Base-by-base conservation (phyloP, 1,139 yeast species). In the Spathaspora sp. region DNA sequence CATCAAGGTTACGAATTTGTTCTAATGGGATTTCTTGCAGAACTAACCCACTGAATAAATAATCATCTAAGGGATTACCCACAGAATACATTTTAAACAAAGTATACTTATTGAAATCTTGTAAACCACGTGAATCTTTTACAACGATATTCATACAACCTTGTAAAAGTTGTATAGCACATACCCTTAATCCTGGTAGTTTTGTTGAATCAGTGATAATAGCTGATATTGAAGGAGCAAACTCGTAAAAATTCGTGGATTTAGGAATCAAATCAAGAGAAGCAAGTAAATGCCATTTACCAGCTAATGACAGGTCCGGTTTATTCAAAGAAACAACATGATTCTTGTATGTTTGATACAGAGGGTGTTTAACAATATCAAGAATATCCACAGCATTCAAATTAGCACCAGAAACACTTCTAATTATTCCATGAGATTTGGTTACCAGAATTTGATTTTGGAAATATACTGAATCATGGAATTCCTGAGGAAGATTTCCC, bases 171-270 rank as follows among this genome's bases (percentile, higher is more conserved):
- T 41, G 23, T 13, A 15, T 16, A 2, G 47, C 49, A 47, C 43
- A 47, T 31, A 51, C 48, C 3, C 56, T 55, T 46, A 51, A 50
- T 36, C 8, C 24, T 9, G 25, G 39, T 6, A 50, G 47, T 44
- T 9, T 31, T 3, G 39, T 34, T 24, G 40, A 38, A n/a, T 39
- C 43, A 7, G 34, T 27, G 4, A 43, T n/a, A 13, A 44, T 17
- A 6, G 38, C 34, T 13, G 33, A 47, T 13, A 50, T 40, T 3
- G 37, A 6, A 7, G 53, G 50, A 7, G 50, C 48, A 24, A 46
- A 17, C 13, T 37, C 37, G 20, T 39, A 27, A 23, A 25, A 44
- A 9, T 42, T 31, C 17, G 20, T 7, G 7, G 46, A 29, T 18
- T 38, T 24, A 7, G 48, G 43, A 18, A 47, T 42, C 34, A 38